These are phyloP conservation scores for Uronychia setigera DNA, from an alignment of 73 alveolate species.

Conservation along the genomic window DNA sequence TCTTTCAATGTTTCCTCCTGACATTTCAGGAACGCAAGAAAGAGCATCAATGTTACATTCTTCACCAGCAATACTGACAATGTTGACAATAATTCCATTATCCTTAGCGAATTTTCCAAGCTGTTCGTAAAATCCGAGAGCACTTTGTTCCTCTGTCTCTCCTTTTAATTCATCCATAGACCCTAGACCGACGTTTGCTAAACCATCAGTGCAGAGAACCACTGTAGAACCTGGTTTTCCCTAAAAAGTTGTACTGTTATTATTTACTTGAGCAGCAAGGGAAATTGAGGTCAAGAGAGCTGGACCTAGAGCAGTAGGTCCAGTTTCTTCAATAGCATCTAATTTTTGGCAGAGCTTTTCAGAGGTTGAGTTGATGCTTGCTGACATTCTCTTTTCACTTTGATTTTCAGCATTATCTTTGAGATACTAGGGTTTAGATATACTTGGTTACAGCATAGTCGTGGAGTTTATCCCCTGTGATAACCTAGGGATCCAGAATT, in stretches of 20 bases:
- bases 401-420: neutral
- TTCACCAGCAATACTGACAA: slow-evolving; percentile 85
- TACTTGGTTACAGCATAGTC: slow-evolving; percentile 47
- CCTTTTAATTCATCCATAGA: slow-evolving; percentile 11
- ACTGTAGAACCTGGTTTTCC: slow-evolving; percentile 88
- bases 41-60: slow-evolving; percentile 77
- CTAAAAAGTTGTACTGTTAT: no score
- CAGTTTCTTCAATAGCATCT: slow-evolving; percentile 76
- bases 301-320: slow-evolving; percentile 97
- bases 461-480: slow-evolving; percentile 84
- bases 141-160: slow-evolving; percentile 35
- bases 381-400: neutral
- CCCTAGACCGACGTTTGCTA: slow-evolving; percentile 89
- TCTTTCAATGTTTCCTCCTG: slow-evolving; percentile 92
- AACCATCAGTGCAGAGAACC: slow-evolving; percentile 89
- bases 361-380: neutral
- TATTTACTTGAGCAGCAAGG: no score
- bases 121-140: slow-evolving; percentile 68
- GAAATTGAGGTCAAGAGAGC: slow-evolving; percentile 87
- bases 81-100: slow-evolving; percentile 74
- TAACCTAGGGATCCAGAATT: slow-evolving; percentile 57
- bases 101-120: slow-evolving; percentile 75
- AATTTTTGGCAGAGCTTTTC: slow-evolving; percentile 31
- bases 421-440: neutral
- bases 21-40: slow-evolving; percentile 75